These are phyloP conservation scores for Aspergillus unguis DNA, from an alignment of 2,329 filamentous ascomycete species.

Conservation along the genomic window DNA sequence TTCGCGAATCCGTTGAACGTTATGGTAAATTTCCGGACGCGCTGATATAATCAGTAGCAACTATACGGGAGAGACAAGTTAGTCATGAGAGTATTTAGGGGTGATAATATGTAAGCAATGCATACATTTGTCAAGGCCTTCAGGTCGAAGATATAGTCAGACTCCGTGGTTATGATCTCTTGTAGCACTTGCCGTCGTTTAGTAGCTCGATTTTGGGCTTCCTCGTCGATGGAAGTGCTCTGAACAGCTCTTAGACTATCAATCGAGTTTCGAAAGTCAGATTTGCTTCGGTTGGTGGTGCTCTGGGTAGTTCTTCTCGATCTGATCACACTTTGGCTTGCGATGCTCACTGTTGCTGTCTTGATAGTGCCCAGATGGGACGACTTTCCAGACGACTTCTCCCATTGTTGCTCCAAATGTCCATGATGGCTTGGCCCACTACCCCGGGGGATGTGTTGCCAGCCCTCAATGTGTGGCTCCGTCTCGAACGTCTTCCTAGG, in stretches of 20 bases:
- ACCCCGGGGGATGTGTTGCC: slow-evolving; percentile 28
- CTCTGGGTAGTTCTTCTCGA: slow-evolving; percentile 59
- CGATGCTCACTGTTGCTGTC: slow-evolving; percentile 74
- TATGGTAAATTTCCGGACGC: slow-evolving; percentile 71
- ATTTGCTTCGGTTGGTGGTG: slow-evolving; percentile 54
- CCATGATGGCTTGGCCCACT: slow-evolving; percentile 19
- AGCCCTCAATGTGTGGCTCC: slow-evolving; percentile 35
- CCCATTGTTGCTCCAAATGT: slow-evolving; percentile 43
- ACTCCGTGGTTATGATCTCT: slow-evolving; percentile 81
- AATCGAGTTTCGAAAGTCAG: slow-evolving; percentile 62
- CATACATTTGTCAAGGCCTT: slow-evolving; percentile 81
- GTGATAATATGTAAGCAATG: not conserved
- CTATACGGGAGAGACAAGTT: slow-evolving; percentile 39
- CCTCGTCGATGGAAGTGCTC: slow-evolving; percentile 59
- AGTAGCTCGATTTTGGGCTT: slow-evolving; percentile 66
- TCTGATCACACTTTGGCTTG: slow-evolving; percentile 65
- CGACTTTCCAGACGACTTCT: slow-evolving; percentile 72
- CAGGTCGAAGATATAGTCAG: slow-evolving; percentile 82
- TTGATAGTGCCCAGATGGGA: slow-evolving; percentile 77
- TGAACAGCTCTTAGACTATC: slow-evolving; percentile 53
- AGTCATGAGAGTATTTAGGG: not conserved
- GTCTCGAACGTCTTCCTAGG: slow-evolving; percentile 23
- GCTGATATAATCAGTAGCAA: slow-evolving; percentile 73
- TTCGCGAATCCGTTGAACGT: slow-evolving; percentile 73
- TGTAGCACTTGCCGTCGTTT: slow-evolving; percentile 77